These are phyloP conservation scores for Boeremia exigua DNA, from an alignment of 2,329 filamentous ascomycete genomes.

Conservation along the genomic window DNA sequence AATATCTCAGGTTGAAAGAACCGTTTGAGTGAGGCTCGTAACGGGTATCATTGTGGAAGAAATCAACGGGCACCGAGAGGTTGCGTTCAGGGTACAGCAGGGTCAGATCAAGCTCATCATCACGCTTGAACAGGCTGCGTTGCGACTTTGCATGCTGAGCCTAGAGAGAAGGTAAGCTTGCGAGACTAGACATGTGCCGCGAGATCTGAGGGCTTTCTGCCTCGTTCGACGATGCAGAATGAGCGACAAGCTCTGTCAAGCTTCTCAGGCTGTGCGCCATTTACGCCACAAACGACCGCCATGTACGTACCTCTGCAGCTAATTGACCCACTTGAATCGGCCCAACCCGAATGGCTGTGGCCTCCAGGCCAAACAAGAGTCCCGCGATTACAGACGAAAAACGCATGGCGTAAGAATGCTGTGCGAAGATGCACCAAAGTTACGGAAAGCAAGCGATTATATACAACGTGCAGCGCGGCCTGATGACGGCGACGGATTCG, in stretches of 20 bases:
- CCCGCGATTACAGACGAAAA: slow-evolving; percentile 29
- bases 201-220: too few species aligned
- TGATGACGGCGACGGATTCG: slow-evolving; percentile 22
- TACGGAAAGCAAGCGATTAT: slow-evolving; percentile 3
- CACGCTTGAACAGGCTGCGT: slow-evolving; percentile 36
- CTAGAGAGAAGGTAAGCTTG: slow-evolving; percentile 14
- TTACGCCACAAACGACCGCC: slow-evolving; percentile 1
- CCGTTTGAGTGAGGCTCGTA: slow-evolving; percentile 78
- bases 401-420: slow-evolving; percentile 30
- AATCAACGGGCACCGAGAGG: slow-evolving; percentile 70
- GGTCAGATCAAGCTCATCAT: slow-evolving; percentile 39
- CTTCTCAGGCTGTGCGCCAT: not conserved
- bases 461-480: slow-evolving; percentile 10
- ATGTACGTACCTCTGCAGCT: slow-evolving; percentile 29
- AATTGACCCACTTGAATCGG: slow-evolving; percentile 28
- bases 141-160: slow-evolving; percentile 21
- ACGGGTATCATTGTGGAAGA: slow-evolving; percentile 79
- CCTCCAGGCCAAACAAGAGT: slow-evolving; percentile 35
- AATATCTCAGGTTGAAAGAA: slow-evolving; percentile 76
- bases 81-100: slow-evolving; percentile 57
- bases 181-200: not conserved
- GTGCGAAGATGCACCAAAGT: slow-evolving; percentile 12
- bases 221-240: not conserved
- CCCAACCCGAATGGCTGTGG: slow-evolving; percentile 28
- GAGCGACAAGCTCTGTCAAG: slow-evolving; percentile 7